A percentile compares a stretch with the other conserved stretches of the same genome.
phyloP scores from a whole-genome alignment of 164 flowering plant genomes.

The Stephania yunnanensis region DNA sequence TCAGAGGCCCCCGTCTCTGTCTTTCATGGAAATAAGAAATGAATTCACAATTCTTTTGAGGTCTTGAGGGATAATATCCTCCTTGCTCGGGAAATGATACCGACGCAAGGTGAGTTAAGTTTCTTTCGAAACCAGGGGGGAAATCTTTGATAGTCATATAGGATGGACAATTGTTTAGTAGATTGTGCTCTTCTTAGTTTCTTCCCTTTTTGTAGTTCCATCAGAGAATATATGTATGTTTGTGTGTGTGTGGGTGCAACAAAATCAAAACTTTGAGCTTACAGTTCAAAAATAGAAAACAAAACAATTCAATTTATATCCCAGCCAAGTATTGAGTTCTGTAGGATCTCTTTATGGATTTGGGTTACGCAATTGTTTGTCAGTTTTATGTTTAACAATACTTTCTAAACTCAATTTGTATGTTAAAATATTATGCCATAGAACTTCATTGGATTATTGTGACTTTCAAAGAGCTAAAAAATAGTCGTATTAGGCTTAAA shows the following conservation, averaged over 20 bases:
- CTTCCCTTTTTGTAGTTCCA: conserved; percentile 5
- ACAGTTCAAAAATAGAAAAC: not conserved
- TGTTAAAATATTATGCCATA: too few species aligned
- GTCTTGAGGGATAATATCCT: conserved; percentile 10
- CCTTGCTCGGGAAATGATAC: conserved; percentile 12
- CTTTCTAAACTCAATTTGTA: too few species aligned
- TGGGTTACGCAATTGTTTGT: too few species aligned
- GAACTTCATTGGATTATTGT: too few species aligned
- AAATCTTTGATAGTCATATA: not conserved
- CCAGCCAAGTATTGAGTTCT: not conserved
- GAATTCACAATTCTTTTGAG: conserved; percentile 14
- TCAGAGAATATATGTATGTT: not conserved
- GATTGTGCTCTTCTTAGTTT: not conserved
- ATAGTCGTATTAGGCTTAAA: too few species aligned
- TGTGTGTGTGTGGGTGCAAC: not conserved
- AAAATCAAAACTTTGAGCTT: not conserved
- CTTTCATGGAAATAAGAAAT: conserved; percentile 12
- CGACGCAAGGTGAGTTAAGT: conserved; percentile 5
- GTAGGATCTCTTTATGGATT: too few species aligned
- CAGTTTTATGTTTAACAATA: too few species aligned
- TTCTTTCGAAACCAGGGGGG: conserved; percentile 10
- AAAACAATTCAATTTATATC: not conserved
- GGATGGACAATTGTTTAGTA: not conserved
- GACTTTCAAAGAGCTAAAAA: too few species aligned
- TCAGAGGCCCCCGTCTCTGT: conserved; percentile 13